Evolutionary conservation across 2,329 filamentous ascomycete species (phyloP).

Genomic region (Orbilia quercus): DNA sequence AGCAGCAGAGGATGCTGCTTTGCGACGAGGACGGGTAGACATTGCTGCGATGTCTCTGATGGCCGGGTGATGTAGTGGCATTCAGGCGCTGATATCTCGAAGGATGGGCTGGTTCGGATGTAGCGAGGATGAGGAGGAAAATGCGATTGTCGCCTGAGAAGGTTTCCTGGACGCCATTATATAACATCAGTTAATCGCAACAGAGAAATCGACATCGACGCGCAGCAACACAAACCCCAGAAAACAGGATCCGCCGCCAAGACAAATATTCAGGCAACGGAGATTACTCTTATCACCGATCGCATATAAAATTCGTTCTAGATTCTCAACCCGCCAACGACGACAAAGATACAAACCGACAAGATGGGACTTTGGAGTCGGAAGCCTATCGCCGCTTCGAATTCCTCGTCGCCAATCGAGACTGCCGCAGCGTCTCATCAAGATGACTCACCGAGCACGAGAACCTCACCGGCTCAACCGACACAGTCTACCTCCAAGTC

Average conservation of each 20-base stretch:
- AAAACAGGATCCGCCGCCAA: slow-evolving; percentile 36
- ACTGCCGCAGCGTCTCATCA: slow-evolving; percentile 20
- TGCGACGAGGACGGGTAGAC: slow-evolving; percentile 19
- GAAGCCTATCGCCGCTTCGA: slow-evolving; percentile 41
- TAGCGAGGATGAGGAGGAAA: slow-evolving; percentile 26
- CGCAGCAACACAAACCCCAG: slow-evolving; percentile 14
- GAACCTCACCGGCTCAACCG: not conserved
- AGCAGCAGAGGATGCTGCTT: slow-evolving; percentile 2
- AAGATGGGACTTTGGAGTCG: slow-evolving; percentile 51
- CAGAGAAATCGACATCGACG: slow-evolving; percentile 14
- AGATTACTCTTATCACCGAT: slow-evolving; percentile 40
- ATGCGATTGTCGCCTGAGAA: slow-evolving; percentile 8
- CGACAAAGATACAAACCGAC: not conserved
- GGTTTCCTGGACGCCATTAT: slow-evolving; percentile 6
- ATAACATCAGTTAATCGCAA: not conserved
- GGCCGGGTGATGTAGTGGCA: slow-evolving; percentile 4
- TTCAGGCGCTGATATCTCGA: not conserved
- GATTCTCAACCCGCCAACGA: not conserved
- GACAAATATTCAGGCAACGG: slow-evolving; percentile 25
- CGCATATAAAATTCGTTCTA: slow-evolving; percentile 8
- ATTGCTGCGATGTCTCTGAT: slow-evolving; percentile 11
- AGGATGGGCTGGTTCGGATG: not conserved
- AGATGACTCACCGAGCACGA: slow-evolving; percentile 1
- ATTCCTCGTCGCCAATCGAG: slow-evolving; percentile 39
- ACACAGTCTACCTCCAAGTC: slow-evolving; percentile 10